Evolutionary conservation across 495 filamentous ascomycete species (phyloP).

Genomic region (Lindgomyces ingoldianus): DNA sequence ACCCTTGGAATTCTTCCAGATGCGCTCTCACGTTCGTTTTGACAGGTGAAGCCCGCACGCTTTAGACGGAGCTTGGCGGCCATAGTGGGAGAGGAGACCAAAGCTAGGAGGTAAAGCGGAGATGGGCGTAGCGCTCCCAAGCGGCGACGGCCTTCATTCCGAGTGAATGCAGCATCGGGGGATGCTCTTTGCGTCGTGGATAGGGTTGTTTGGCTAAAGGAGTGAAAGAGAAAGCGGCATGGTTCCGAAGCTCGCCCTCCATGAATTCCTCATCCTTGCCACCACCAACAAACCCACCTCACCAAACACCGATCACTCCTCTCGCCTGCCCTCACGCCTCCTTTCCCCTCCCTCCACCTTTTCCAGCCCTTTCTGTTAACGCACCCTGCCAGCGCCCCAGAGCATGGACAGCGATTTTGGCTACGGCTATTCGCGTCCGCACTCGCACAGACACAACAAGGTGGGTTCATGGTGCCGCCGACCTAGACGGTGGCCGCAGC

Average conservation of each 20-base stretch:
- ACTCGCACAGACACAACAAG: constrained; percentile 18
- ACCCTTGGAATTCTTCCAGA: constrained; percentile 9
- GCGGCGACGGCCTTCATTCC: too few relatives aligned
- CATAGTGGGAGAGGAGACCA: background rate
- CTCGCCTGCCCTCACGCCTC: background rate
- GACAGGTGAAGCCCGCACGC: constrained; percentile 14
- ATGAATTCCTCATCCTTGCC: constrained; percentile 23
- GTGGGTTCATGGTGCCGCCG: constrained; percentile 19
- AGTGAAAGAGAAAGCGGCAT: background rate
- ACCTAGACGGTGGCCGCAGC: background rate
- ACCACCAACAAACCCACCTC: constrained; percentile 16
- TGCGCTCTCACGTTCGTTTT: constrained; percentile 22
- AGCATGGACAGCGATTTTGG: constrained; percentile 36
- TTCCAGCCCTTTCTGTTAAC: background rate
- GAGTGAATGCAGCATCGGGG: too few relatives aligned
- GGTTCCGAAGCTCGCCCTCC: background rate
- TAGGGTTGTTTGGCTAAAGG: background rate
- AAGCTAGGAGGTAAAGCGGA: background rate
- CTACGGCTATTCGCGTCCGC: constrained; percentile 17
- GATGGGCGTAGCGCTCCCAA: background rate
- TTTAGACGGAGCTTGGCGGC: background rate
- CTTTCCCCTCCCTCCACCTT: constrained; percentile 2
- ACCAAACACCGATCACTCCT: background rate
- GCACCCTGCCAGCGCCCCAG: background rate
- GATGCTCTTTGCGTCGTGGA: too few relatives aligned